Evolutionary conservation across 306 rosid species (phyloP), one percentile per base, ranked within the genome.

Genomic region (Luffa aegyptiaca): DNA sequence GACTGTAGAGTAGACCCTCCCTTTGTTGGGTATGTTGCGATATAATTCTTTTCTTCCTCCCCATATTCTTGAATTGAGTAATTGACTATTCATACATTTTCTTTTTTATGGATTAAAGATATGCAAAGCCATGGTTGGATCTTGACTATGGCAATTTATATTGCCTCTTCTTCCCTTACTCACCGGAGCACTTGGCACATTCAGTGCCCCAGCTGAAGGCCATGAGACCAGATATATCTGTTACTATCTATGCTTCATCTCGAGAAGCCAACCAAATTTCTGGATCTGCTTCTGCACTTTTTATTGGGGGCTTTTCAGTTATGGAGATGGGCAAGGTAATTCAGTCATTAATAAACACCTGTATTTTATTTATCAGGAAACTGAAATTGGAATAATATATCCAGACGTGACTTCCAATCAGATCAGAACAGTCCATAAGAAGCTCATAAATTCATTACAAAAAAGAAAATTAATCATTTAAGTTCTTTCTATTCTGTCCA

Each of bases 131-230:
- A 61, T 92, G 98, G 98, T 76, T 86, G 84, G 97, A 94, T 90
- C 86, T 85, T 82, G 89, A 86, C 80, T 80, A 87, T 31, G 91
- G 93, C 82, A 84, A 85, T 75, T 83, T 91, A 72, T 92, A 85
- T 84, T 94, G 98, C 87, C 90, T 92, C 82, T 94, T 92, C 82
- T 92, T 90, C 86, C 97, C 98, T 21, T 90, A 92, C 91, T 70
- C 94, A 21, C 97, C 98, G 2, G 98, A 87, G 96, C 92, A 92
- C 85, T 82, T 94, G 90, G 92, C 86, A 81, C 91, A 77, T 76
- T 88, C 86, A 39, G 82, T 84, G n/a, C 90, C 96, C 65, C 90
- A 86, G 90, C 84, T 87, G 49, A 90, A 84, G 84, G 93, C 88
- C 87, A 88, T 83, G 88, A 91, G 88, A 80, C 89, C 93, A 16